These are phyloP conservation scores for Cornus florida DNA, from an alignment of 148 eudicot species.

Conservation along the genomic window DNA sequence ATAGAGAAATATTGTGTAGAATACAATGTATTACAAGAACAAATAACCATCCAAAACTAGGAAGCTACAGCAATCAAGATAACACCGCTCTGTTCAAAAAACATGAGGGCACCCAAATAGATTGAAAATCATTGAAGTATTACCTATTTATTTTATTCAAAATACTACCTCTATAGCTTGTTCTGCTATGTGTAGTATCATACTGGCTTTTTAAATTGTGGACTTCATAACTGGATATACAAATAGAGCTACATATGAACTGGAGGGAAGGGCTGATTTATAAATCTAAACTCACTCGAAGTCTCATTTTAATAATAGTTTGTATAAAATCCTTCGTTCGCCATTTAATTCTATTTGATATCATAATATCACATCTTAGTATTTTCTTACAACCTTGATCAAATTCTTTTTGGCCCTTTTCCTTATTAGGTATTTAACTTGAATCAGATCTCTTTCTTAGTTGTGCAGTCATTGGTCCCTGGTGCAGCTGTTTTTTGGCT, in stretches of 20 bases:
- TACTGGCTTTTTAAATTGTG: neutral
- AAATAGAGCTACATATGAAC: neutral
- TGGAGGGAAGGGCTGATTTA: neutral
- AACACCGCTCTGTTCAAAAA: neutral
- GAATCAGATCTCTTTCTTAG: too few relatives aligned
- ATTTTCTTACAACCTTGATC: neutral
- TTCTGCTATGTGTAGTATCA: neutral
- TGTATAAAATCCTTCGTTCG: neutral
- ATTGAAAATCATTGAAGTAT: neutral
- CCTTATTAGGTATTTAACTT: too few relatives aligned
- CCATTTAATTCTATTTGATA: constrained; percentile 1
- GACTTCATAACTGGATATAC: neutral
- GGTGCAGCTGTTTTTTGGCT: too few relatives aligned
- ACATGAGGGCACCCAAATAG: neutral
- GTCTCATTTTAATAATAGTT: neutral
- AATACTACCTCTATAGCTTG: neutral
- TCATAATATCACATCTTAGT: neutral
- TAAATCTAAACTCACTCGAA: neutral
- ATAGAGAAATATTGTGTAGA: neutral
- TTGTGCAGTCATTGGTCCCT: too few relatives aligned
- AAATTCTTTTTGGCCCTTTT: neutral
- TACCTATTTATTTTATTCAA: neutral
- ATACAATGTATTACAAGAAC: constrained; percentile 5
- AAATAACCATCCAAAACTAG: neutral
- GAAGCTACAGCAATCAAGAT: neutral